Conservation (phyloP, 768 basidiomycete species). For the Pisolithus sp. region DNA sequence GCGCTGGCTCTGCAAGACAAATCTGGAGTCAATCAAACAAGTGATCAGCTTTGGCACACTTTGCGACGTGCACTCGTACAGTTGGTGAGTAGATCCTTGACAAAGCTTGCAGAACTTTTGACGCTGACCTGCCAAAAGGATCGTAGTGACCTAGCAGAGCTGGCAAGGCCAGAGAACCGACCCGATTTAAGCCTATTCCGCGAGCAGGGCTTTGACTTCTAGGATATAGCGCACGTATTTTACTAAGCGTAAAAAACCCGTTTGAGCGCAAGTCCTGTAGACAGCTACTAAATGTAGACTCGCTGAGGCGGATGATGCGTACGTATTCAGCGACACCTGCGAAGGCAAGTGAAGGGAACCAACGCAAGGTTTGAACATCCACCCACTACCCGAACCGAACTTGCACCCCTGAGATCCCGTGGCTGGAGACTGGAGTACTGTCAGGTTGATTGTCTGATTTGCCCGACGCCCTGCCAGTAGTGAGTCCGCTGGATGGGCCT, state of each 20-base stretch:
- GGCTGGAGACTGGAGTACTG: no score
- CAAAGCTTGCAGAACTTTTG: background rate
- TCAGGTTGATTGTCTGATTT: no score
- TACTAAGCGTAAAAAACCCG: no score
- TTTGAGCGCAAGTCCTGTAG: background rate
- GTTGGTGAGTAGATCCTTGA: conserved; percentile 49
- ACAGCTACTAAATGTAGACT: background rate
- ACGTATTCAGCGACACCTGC: no score
- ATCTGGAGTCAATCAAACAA: conserved; percentile 58
- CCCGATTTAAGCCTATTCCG: conserved; percentile 69
- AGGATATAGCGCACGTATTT: conserved; percentile 11
- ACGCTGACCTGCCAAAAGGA: conserved; percentile 39
- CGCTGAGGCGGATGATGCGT: background rate
- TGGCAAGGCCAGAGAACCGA: conserved; percentile 57
- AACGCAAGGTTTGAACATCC: no score
- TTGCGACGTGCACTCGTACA: conserved; percentile 72
- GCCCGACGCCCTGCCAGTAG: no score
- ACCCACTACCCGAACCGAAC: no score
- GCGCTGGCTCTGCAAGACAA: conserved; percentile 76
- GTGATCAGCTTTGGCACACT: conserved; percentile 86
- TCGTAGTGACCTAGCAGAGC: conserved; percentile 74
- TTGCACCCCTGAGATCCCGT: no score
- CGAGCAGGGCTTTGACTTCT: conserved; percentile 87
- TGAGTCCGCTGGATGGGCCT: no score
- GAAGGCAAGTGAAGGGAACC: no score